A percentile compares a stretch with the other conserved stretches of the same genome.
phyloP scores from a whole-genome alignment of 495 filamentous ascomycete species.

The Stereocaulon alpinum region DNA sequence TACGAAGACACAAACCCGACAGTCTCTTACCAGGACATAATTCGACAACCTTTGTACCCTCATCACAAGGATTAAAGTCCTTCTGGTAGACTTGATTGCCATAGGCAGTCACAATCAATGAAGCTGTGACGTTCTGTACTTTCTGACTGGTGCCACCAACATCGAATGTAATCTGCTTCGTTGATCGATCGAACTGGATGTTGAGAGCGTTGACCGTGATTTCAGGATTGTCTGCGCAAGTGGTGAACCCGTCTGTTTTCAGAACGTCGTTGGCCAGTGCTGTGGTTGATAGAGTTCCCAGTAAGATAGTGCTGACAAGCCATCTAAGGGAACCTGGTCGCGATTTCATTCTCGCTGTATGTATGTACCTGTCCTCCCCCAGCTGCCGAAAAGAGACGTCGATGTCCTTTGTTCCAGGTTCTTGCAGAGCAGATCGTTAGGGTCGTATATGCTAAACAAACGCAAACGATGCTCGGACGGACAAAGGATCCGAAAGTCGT shows the following conservation, averaged over 20 bases:
- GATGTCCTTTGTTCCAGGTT: background rate
- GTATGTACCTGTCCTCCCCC: background rate
- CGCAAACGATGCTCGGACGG: background rate
- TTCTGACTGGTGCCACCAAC: constrained; percentile 65
- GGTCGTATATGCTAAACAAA: background rate
- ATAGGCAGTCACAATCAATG: constrained; percentile 73
- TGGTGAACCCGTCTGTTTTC: constrained; percentile 67
- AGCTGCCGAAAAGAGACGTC: background rate
- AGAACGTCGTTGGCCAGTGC: constrained; percentile 58
- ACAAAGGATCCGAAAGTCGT: background rate
- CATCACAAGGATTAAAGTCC: constrained; percentile 70
- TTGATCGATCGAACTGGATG: constrained; percentile 65
- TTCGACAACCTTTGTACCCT: constrained; percentile 50
- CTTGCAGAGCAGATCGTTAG: background rate
- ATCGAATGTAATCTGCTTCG: constrained; percentile 68
- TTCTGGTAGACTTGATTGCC: constrained; percentile 73
- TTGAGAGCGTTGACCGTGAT: constrained; percentile 67
- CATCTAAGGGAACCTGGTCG: constrained; percentile 3
- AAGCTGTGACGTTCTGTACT: constrained; percentile 71
- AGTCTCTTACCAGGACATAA: constrained; percentile 69
- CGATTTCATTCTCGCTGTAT: constrained; percentile 3
- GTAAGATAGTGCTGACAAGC: constrained; percentile 1
- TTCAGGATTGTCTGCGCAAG: constrained; percentile 53
- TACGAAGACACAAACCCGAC: background rate
- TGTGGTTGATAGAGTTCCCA: constrained; percentile 30